Percentiles rank a stretch among this genome's conserved stretches.
Evolutionary conservation across 2,329 filamentous ascomycete species (phyloP).

Genomic region (Penicillium sp.): DNA sequence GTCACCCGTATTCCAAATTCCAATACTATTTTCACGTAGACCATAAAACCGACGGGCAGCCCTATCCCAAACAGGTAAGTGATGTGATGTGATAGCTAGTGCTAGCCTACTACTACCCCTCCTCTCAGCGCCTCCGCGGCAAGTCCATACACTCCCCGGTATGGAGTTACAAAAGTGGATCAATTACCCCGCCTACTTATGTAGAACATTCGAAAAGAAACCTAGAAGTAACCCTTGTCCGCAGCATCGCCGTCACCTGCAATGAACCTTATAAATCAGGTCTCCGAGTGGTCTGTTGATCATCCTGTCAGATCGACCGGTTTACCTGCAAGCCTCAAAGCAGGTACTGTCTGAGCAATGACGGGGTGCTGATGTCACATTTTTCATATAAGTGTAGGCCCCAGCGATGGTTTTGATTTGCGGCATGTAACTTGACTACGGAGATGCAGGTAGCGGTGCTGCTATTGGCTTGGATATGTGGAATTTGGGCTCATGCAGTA

Average conservation of each 20-base stretch:
- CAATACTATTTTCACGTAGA: constrained; percentile 8
- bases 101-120: too few relatives aligned
- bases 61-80: neutral
- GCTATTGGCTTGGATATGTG: neutral
- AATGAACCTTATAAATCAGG: neutral
- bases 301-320: neutral
- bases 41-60: neutral
- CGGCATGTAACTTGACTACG: neutral
- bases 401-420: neutral
- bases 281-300: too few relatives aligned
- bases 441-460: neutral
- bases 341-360: constrained; percentile 1
- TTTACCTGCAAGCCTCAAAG: neutral
- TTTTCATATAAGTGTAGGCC: neutral
- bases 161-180: constrained; percentile 10
- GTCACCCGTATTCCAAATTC: neutral
- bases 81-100: constrained; percentile 11
- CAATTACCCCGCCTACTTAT: neutral
- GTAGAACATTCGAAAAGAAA: neutral
- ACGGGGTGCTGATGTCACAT: constrained; percentile 5
- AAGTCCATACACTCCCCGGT: neutral
- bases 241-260: too few relatives aligned
- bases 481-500: neutral
- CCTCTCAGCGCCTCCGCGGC: constrained; percentile 2
- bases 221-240: too few relatives aligned